Conservation (phyloP, 2,329 filamentous ascomycete genomes). For the Hypomyces perniciosus region DNA sequence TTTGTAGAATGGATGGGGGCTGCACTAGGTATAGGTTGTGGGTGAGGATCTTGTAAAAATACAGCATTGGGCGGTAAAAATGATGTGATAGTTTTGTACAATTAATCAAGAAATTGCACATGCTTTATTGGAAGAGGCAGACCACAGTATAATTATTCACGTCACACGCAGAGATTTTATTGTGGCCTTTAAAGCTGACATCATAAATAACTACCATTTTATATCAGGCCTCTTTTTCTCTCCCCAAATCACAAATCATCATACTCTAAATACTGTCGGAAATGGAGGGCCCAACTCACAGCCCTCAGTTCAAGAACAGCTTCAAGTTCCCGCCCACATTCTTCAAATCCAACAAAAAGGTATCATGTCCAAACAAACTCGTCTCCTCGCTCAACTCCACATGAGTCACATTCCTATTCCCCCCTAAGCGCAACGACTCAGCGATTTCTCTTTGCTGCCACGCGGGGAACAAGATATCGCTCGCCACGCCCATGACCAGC, state of each 20-base stretch:
- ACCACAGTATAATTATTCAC: neutral
- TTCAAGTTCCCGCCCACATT: conserved; percentile 82
- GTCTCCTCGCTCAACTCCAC: conserved; percentile 90
- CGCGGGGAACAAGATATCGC: conserved; percentile 92
- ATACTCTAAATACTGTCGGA: neutral
- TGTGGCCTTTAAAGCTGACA: no score
- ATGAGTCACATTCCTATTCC: conserved; percentile 78
- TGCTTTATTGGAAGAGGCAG: neutral
- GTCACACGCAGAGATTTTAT: no score
- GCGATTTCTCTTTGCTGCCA: conserved; percentile 98
- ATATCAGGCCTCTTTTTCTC: neutral
- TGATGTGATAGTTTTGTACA: neutral
- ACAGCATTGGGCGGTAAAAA: neutral
- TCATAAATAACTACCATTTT: no score
- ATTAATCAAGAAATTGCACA: neutral
- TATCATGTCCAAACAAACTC: conserved; percentile 94
- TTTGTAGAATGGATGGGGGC: neutral
- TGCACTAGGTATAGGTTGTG: conserved; percentile 4
- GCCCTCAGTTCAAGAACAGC: conserved; percentile 60
- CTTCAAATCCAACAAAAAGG: conserved; percentile 86
- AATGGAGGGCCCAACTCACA: no score
- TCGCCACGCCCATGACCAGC: conserved; percentile 88
- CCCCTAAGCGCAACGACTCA: conserved; percentile 67
- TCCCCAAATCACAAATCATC: neutral
- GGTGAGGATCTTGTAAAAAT: neutral